Percentiles rank a stretch among this genome's conserved stretches.
These are phyloP conservation scores for Colletotrichum viniferum DNA, from an alignment of 2,329 filamentous ascomycete genomes.

Conservation along the genomic window DNA sequence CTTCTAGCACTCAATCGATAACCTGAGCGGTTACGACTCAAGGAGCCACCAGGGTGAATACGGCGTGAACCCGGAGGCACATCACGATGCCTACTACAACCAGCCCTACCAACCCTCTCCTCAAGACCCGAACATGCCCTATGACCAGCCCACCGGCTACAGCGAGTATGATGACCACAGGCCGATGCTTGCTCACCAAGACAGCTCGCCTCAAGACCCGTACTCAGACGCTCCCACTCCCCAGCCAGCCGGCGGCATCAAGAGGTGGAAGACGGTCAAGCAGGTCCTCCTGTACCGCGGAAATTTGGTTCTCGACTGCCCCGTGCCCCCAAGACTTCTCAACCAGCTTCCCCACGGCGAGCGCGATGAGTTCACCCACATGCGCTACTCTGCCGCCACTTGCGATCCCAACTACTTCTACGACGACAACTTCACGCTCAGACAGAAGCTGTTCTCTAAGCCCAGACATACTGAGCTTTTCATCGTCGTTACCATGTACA, in stretches of 20 bases:
- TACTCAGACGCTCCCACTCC: slow-evolving; percentile 49
- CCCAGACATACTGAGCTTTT: slow-evolving; percentile 92
- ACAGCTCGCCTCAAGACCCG: slow-evolving; percentile 48
- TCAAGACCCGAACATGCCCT: slow-evolving; percentile 64
- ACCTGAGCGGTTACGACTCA: slow-evolving; percentile 42
- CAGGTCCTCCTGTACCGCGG: slow-evolving; percentile 97
- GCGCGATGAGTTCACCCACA: slow-evolving; percentile 89
- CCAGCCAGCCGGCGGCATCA: slow-evolving; percentile 64
- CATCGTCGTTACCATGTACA: slow-evolving; percentile 98
- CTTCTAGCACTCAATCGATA: slow-evolving; percentile 56
- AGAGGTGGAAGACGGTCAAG: slow-evolving; percentile 98
- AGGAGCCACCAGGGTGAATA: slow-evolving; percentile 68
- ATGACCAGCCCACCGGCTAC: slow-evolving; percentile 26
- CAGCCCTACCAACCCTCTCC: slow-evolving; percentile 78
- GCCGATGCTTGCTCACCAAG: slow-evolving; percentile 76
- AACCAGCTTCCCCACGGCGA: slow-evolving; percentile 90
- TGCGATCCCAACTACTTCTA: slow-evolving; percentile 92
- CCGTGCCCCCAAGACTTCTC: slow-evolving; percentile 85
- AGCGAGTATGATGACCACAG: slow-evolving; percentile 70
- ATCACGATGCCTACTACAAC: slow-evolving; percentile 87
- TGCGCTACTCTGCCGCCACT: slow-evolving; percentile 93
- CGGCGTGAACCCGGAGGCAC: slow-evolving; percentile 78
- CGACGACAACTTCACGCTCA: slow-evolving; percentile 86
- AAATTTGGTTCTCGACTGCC: slow-evolving; percentile 96
- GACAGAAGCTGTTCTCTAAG: slow-evolving; percentile 91